A percentile compares a stretch with the other conserved stretches of the same genome.
Evolutionary conservation across 768 basidiomycete genomes (phyloP).

Genomic region (Postia placenta): DNA sequence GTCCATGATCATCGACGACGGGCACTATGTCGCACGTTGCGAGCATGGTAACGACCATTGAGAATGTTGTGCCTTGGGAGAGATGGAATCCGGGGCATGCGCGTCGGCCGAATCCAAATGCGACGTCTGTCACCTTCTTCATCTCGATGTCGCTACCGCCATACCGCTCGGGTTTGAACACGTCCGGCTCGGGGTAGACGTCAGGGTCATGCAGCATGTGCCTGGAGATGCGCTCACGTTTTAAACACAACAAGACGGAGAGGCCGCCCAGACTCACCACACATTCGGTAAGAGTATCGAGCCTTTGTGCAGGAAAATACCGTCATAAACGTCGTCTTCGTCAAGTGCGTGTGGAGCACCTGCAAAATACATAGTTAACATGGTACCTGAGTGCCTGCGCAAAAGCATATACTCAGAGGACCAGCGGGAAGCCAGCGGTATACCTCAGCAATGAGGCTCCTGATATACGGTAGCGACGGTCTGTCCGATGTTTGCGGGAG

Average conservation of each 20-base stretch:
- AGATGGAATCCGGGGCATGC: slow-evolving; percentile 5
- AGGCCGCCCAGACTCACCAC: slow-evolving; percentile 19
- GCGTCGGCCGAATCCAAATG: too few relatives aligned
- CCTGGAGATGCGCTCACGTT: background rate
- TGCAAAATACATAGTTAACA: background rate
- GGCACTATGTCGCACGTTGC: too few relatives aligned
- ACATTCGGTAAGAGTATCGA: slow-evolving; percentile 35
- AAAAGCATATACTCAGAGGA: slow-evolving; percentile 22
- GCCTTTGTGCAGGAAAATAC: slow-evolving; percentile 35
- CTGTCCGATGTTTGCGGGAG: slow-evolving; percentile 47
- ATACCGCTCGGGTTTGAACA: slow-evolving; percentile 29
- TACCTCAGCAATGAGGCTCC: too few relatives aligned
- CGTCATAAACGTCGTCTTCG: slow-evolving; percentile 35
- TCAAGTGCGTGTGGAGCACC: slow-evolving; percentile 34
- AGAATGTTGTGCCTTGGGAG: slow-evolving; percentile 4
- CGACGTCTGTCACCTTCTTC: too few relatives aligned
- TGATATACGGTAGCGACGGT: too few relatives aligned
- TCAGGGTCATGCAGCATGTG: slow-evolving; percentile 25
- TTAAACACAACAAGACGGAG: background rate
- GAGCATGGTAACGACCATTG: slow-evolving; percentile 1
- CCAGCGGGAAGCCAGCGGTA: slow-evolving; percentile 48
- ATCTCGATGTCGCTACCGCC: slow-evolving; percentile 15
- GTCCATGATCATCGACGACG: too few relatives aligned
- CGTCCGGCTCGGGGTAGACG: slow-evolving; percentile 26
- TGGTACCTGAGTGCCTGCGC: background rate